Percentiles rank a stretch among this genome's conserved stretches.
Evolutionary conservation across 176 grass and related monocot genomes (phyloP).

Genomic region (Ensete ventricosum): DNA sequence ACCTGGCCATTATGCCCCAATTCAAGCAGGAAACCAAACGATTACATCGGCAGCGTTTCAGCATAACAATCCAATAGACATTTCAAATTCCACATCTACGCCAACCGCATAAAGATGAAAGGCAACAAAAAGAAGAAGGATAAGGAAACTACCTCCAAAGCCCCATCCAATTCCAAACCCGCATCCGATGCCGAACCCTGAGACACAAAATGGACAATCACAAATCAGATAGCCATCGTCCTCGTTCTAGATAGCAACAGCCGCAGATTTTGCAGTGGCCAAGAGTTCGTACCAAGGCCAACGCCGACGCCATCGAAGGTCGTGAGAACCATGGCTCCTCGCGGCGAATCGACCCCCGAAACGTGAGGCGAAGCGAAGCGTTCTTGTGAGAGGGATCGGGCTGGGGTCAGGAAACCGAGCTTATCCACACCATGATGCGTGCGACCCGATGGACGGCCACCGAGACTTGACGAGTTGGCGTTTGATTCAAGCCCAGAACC

Average conservation of each 20-base stretch:
- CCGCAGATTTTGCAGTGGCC: neutral
- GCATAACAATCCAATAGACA: neutral
- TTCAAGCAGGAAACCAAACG: neutral
- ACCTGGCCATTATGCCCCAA: neutral
- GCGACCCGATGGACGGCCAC: neutral
- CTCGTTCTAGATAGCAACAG: neutral
- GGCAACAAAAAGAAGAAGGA: neutral
- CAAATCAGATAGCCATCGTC: neutral
- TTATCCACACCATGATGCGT: neutral
- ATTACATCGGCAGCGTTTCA: neutral
- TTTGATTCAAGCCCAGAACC: too few species aligned
- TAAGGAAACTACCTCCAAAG: conserved; percentile 49
- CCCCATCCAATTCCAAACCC: conserved; percentile 98
- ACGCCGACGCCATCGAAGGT: conserved; percentile 62
- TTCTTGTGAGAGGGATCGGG: neutral
- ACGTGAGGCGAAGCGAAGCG: too few species aligned
- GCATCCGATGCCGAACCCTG: conserved; percentile 78
- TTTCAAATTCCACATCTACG: neutral
- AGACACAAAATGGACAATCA: conserved; percentile 2
- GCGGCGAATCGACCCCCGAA: neutral
- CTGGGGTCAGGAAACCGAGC: neutral
- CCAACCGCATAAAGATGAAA: neutral
- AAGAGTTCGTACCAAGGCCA: conserved; percentile 47
- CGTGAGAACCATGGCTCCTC: conserved; percentile 41
- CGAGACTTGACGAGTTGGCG: neutral